Evolutionary conservation across 164 flowering plant genomes (phyloP), one percentile per base, ranked within the genome.

Genomic region (Magnolia sinica): DNA sequence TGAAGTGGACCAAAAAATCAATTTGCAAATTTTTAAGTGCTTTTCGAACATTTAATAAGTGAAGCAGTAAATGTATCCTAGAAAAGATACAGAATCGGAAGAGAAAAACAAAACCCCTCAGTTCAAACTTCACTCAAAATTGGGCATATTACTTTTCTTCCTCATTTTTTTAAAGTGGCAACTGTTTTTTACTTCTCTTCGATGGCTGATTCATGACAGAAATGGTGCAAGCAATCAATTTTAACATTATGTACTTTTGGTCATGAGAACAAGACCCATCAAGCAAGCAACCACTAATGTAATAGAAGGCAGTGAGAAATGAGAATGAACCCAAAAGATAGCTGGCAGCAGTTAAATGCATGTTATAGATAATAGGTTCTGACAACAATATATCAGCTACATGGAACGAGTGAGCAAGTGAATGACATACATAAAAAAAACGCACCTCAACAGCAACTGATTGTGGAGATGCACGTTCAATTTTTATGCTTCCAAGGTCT

Each of bases 381-480:
- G 68, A 64, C 45, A 16, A n/a, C 50, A 68, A 4, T 18, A 68
- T 11, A 37, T 68, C 49, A 8, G 9, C 68, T 64, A 64, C 24
- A 19, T 20, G 20, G 3, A 68, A 19, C 13, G 11, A 65, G 24
- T 50, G 14, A 55, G 18, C 61, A 55, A 16, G 18, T 11, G 16
- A 72, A 51, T 70, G 45, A 49, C 20, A 58, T 27, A 27, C 1
- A 64, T 50, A 49, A 27, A 64, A 58, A 49, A 64, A 51, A 50
- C 85, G 76, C 69, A 96, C 99, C 95, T 84, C 82, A 76, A 94
- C 81, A 70, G 82, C 59, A 79, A 91, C 84, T 73, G 84, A 86
- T 81, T 89, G 92, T 22, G 99, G 99, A 76, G 99, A 91, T 74
- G 98, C 93, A 68, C 98, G 97, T 74, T 96, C 99, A 75, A 96